phyloP scores from a whole-genome alignment of 805 yeast species.

The Ogataea nitratoaversa region DNA sequence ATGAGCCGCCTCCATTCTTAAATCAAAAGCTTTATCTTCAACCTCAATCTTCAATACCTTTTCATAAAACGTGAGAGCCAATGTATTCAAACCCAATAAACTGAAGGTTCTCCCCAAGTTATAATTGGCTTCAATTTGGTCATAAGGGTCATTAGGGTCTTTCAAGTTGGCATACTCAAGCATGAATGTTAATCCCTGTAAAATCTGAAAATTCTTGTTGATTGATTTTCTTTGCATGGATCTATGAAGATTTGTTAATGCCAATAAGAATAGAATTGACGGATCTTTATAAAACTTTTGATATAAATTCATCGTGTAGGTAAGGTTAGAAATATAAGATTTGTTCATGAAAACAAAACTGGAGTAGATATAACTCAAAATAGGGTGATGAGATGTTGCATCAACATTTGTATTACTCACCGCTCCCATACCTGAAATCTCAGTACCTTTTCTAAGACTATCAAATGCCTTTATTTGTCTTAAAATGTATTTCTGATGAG shows the following conservation, averaged over 20 bases:
- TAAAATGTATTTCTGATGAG: slow-evolving; percentile 84
- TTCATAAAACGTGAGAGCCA: slow-evolving; percentile 73
- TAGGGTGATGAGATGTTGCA: slow-evolving; percentile 53
- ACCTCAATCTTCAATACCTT: slow-evolving; percentile 51
- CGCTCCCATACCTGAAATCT: slow-evolving; percentile 76
- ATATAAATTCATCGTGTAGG: slow-evolving; percentile 70
- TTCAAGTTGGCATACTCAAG: slow-evolving; percentile 58
- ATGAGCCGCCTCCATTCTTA: slow-evolving; percentile 80
- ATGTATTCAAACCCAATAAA: slow-evolving; percentile 66
- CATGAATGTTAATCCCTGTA: slow-evolving; percentile 81
- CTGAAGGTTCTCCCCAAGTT: slow-evolving; percentile 86
- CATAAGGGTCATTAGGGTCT: slow-evolving; percentile 37
- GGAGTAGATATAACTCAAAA: slow-evolving; percentile 64
- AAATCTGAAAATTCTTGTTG: slow-evolving; percentile 79
- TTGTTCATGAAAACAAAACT: slow-evolving; percentile 75
- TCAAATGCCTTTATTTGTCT: slow-evolving; percentile 91
- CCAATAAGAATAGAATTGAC: slow-evolving; percentile 67
- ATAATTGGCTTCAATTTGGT: slow-evolving; percentile 72
- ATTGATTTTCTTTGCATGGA: slow-evolving; percentile 87
- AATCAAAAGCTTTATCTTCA: slow-evolving; percentile 42
- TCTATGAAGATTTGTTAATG: slow-evolving; percentile 79
- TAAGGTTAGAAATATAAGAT: slow-evolving; percentile 78
- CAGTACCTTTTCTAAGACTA: slow-evolving; percentile 49
- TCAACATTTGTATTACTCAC: slow-evolving; percentile 52
- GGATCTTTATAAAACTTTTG: slow-evolving; percentile 70